Conservation (phyloP, 2,329 filamentous ascomycete genomes). For the Ceratocystis smalleyi region DNA sequence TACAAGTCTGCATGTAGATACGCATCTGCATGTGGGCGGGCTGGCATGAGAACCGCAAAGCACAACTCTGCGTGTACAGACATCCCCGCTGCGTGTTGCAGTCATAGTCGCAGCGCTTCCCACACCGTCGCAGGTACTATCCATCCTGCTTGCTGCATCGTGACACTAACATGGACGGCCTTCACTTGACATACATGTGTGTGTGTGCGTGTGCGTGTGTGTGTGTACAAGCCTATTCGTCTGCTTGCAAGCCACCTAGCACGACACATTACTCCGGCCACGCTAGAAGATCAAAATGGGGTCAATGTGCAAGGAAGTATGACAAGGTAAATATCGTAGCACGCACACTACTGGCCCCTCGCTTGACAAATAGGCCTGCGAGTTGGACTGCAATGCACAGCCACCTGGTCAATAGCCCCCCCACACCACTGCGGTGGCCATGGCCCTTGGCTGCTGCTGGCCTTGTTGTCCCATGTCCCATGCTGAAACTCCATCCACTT, state of each 20-base stretch:
- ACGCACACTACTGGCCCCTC: background rate
- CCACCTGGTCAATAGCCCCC: background rate
- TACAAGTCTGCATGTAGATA: background rate
- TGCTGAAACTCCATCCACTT: background rate
- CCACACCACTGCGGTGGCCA: constrained; percentile 4
- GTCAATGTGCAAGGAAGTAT: background rate
- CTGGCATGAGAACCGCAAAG: background rate
- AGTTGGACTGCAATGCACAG: background rate
- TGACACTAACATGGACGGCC: background rate
- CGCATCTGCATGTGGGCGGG: background rate
- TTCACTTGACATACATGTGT: background rate
- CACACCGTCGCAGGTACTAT: background rate
- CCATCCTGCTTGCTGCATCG: background rate
- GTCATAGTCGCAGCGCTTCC: background rate
- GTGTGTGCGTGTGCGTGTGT: too few species aligned
- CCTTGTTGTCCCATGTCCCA: background rate
- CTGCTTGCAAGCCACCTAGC: background rate
- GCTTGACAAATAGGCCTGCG: background rate
- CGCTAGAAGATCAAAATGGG: background rate
- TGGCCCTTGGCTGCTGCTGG: background rate
- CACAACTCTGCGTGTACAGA: background rate
- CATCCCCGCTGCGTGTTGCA: background rate
- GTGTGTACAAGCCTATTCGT: too few species aligned
- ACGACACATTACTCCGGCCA: background rate
- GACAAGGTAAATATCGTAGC: background rate